phyloP scores from a whole-genome alignment of 2,329 filamentous ascomycete species.

The Arthrobotrys conoides region DNA sequence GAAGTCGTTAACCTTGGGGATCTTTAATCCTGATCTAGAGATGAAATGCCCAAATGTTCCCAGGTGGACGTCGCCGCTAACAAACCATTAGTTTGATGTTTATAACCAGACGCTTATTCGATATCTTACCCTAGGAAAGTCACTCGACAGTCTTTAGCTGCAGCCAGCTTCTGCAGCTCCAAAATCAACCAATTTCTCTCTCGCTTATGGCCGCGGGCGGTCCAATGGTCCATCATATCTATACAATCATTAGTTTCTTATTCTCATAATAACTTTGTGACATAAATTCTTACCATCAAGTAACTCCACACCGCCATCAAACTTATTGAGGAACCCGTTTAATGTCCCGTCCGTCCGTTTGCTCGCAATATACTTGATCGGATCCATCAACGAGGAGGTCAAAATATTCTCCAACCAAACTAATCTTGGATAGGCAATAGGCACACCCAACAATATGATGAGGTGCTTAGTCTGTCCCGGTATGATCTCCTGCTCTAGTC shows the following conservation, averaged over 20 bases:
- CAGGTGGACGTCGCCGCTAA: slow-evolving; percentile 90
- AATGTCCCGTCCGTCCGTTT: slow-evolving; percentile 76
- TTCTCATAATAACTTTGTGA: background rate
- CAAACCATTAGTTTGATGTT: slow-evolving; percentile 34
- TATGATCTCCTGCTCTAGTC: slow-evolving; percentile 84
- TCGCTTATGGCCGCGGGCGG: slow-evolving; percentile 90
- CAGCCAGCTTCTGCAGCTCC: slow-evolving; percentile 92
- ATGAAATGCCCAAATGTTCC: slow-evolving; percentile 95
- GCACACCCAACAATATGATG: slow-evolving; percentile 87
- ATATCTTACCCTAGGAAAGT: slow-evolving; percentile 81
- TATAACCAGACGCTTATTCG: background rate
- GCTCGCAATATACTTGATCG: slow-evolving; percentile 88
- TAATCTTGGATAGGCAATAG: slow-evolving; percentile 83
- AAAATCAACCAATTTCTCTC: slow-evolving; percentile 81
- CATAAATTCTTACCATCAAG: slow-evolving; percentile 73
- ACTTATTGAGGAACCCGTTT: slow-evolving; percentile 84
- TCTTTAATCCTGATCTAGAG: slow-evolving; percentile 84
- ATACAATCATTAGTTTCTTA: slow-evolving; percentile 69
- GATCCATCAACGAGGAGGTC: slow-evolving; percentile 87
- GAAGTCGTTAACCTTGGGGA: slow-evolving; percentile 91
- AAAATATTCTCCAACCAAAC: slow-evolving; percentile 82
- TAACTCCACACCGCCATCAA: slow-evolving; percentile 92
- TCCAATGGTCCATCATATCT: slow-evolving; percentile 88
- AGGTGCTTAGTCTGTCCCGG: slow-evolving; percentile 90
- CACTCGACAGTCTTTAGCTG: slow-evolving; percentile 89